Conservation (phyloP, 352 stramenopile genomes). For the Thalassiosira mediterranea region DNA sequence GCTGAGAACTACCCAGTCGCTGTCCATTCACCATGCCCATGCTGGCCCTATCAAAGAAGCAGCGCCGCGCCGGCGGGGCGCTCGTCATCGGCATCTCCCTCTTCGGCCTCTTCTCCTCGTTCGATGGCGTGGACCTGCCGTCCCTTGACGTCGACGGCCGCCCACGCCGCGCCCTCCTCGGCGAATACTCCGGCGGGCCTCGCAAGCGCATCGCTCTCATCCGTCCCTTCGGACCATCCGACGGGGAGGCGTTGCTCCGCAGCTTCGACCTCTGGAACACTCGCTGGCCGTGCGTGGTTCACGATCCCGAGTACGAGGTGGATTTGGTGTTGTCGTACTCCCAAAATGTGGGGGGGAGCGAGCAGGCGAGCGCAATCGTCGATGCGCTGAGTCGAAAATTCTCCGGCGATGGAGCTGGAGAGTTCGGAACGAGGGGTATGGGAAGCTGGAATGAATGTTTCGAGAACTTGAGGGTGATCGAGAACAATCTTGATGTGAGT, state of each 20-base stretch:
- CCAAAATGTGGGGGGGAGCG: not conserved
- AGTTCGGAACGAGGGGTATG: too few species aligned
- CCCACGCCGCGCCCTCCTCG: too few species aligned
- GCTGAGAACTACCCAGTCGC: too few species aligned
- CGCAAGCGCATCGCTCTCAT: constrained; percentile 2
- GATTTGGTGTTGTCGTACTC: constrained; percentile 12
- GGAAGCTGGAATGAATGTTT: not conserved
- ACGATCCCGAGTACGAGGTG: constrained; percentile 2
- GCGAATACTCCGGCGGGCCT: too few species aligned
- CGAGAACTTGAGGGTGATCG: not conserved
- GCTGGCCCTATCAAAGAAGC: too few species aligned
- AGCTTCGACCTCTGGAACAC: constrained; percentile 1
- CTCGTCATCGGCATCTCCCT: too few species aligned
- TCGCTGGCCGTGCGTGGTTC: not conserved
- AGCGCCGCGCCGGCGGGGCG: too few species aligned
- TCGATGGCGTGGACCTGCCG: too few species aligned
- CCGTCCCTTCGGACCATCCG: constrained; percentile 1
- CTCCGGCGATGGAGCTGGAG: not conserved
- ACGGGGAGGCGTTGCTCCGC: not conserved
- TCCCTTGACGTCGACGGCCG: too few species aligned
- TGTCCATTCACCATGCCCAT: too few species aligned
- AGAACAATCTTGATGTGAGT: not conserved
- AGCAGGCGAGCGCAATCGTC: not conserved
- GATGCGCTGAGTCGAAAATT: not conserved
- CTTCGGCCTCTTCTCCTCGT: too few species aligned